Evolutionary conservation across 2,329 filamentous ascomycete species (phyloP), one percentile per base, ranked within the genome.

Genomic region (Hortaea werneckii): DNA sequence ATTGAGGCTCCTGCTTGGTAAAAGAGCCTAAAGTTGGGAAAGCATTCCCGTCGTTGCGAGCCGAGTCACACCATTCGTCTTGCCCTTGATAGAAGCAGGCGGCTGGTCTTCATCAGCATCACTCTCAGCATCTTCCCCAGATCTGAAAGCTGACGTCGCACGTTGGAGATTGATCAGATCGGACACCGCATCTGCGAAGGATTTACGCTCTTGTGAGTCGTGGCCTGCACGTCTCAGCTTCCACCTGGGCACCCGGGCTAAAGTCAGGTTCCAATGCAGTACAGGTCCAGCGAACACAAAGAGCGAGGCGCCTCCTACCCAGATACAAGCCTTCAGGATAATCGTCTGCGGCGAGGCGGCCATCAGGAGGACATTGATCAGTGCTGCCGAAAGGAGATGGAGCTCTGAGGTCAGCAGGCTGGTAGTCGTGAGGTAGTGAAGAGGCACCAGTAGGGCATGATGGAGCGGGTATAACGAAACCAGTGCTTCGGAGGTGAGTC

Each of bases 231-330:
- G 78, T 55, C 80, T 77, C 57, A 96, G 89, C 38, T 89, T 85
- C 87, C 90, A 95, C 56, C 81, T 87, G 2, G 92, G 92, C 12
- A 96, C 86, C 47, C 90, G 77, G 42, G 90, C 89, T 50, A 98
- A 70, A 27, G 83, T 77, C 44, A 96, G 83, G 40, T 86, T 88
- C 85, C 87, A 94, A 56, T 76, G 77, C 32, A 96, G 78, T 9
- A 92, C 78, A 29, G 80, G 75, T 29, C 79, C 78, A 60, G 87
- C 94, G 5, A 78, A 69, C 4, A 90, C 67, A 44, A 95, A 79
- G 11, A 94, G 65, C 40, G 79, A 76, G 29, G 95, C 65, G 1
- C 89, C 88, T n/a, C 90, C 72, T 13, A 72, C 50, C 70, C 71
- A 74, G 10, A 74, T 54, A 38, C 72, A 54, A 6, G 65, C 64